Evolutionary conservation across 345 rosid genomes (phyloP), one percentile per base, ranked within the genome.

Genomic region (Psidium friedrichsthalianum): DNA sequence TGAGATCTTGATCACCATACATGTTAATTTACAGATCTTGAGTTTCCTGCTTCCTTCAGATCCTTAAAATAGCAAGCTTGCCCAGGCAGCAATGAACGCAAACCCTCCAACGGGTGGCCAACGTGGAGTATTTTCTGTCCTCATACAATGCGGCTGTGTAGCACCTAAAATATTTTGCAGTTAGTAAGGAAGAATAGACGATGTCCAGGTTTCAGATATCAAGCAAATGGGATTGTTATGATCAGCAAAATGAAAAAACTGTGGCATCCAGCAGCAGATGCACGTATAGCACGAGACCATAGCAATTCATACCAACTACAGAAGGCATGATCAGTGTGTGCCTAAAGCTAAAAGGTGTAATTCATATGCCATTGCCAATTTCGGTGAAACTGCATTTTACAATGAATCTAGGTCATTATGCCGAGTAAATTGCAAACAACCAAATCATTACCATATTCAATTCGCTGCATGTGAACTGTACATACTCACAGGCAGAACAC

Each of bases 71-170:
- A 95, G 90, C 91, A 97, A 88, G 94, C 94, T 93, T 49, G 91
- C 96, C 98, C 99, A 97, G 69, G 94, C 98, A 64, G 91, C 97
- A 24, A 95, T 86, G 84, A 97, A 94, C 18, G 98, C 98, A 85
- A 96, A 92, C 56, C 98, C 98, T 44, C 99, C 98, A 84, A 95
- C 90, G 51, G 99, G 98, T 86, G 98, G 98, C 98, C 83, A 95
- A 82, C 25, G 85, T 89, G n/a, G 98, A 90, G 89, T 90, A 97
- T 86, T 92, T 92, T 85, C 96, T 90, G 91, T 97, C 96, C 91
- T 97, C 99, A 11, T 92, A 92, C 69, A 92, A 87, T 47, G 98
- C 98, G 16, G 92, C 98, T 27, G 95, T 89, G 86, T 95, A 97
- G 86, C 98, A 97, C 94, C 99, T 97, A 78, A 90, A 89, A 9